Evolutionary conservation across 2,329 filamentous ascomycete genomes (phyloP).

Genomic region (Colletotrichum viniferum): DNA sequence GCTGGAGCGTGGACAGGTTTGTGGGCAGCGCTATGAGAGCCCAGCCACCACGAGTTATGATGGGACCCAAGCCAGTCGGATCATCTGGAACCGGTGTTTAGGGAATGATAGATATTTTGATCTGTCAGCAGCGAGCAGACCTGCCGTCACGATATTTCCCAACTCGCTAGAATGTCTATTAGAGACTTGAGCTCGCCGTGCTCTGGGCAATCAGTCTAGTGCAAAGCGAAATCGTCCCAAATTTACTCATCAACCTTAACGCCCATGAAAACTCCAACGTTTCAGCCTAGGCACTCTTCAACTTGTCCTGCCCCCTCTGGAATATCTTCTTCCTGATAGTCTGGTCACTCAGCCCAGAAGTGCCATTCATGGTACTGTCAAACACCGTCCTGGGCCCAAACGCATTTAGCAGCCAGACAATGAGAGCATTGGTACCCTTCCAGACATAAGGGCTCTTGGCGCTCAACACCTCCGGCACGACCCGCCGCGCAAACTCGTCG

Average conservation of each 20-base stretch:
- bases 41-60: background rate
- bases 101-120: background rate
- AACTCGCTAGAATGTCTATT: background rate
- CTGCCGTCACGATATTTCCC: rapidly evolving
- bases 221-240: no score
- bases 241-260: rapidly evolving
- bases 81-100: background rate
- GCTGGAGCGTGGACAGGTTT: background rate
- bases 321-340: background rate
- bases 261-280: background rate
- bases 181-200: background rate
- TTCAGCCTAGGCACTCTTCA: background rate
- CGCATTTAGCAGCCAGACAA: slow-evolving; percentile 27
- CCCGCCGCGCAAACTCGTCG: background rate
- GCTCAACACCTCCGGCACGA: background rate
- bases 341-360: background rate
- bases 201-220: background rate
- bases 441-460: background rate
- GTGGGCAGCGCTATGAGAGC: background rate
- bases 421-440: slow-evolving; percentile 11
- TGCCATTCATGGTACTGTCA: slow-evolving; percentile 19
- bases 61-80: background rate
- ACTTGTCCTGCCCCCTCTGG: background rate
- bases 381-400: slow-evolving; percentile 38
- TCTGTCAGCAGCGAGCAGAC: background rate